phyloP scores from a whole-genome alignment of 257 asterid genomes.

The Solanum microdontum region DNA sequence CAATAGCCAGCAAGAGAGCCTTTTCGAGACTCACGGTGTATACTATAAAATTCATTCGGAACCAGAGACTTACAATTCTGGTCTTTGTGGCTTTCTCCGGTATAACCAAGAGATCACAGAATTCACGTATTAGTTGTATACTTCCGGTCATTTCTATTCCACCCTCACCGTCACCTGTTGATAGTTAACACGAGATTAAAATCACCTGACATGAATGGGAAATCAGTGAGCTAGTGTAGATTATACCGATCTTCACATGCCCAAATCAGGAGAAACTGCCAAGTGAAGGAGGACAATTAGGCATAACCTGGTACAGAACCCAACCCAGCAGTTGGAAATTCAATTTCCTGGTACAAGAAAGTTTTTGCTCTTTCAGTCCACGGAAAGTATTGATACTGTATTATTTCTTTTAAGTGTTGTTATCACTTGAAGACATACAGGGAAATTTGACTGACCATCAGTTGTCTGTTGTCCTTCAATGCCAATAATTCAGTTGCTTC shows the following conservation, averaged over 20 bases:
- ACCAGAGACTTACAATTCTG: too few species aligned
- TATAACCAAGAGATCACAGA: too few species aligned
- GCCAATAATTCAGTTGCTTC: constrained; percentile 60
- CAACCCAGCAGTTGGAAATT: constrained; percentile 87
- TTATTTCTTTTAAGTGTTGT: constrained; percentile 11
- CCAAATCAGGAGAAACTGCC: neutral
- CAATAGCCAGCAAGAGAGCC: too few species aligned
- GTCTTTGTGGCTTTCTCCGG: too few species aligned
- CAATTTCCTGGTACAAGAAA: constrained; percentile 86
- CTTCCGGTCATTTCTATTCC: too few species aligned
- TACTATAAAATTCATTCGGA: too few species aligned
- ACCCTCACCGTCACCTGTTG: too few species aligned
- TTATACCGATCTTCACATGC: neutral
- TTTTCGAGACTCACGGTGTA: too few species aligned
- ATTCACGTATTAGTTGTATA: too few species aligned
- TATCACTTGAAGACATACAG: neutral
- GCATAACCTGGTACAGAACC: constrained; percentile 75
- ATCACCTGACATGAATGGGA: too few species aligned
- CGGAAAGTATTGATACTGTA: constrained; percentile 20
- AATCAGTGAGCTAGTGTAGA: too few species aligned
- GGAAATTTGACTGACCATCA: constrained; percentile 49
- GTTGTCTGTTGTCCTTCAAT: constrained; percentile 46
- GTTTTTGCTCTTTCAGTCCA: constrained; percentile 58
- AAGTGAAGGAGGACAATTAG: neutral
- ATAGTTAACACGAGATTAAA: too few species aligned